Percentiles rank a stretch among this genome's conserved stretches.
Conservation (phyloP, 106 monocot genomes). For the Dendrobium huoshanense region DNA sequence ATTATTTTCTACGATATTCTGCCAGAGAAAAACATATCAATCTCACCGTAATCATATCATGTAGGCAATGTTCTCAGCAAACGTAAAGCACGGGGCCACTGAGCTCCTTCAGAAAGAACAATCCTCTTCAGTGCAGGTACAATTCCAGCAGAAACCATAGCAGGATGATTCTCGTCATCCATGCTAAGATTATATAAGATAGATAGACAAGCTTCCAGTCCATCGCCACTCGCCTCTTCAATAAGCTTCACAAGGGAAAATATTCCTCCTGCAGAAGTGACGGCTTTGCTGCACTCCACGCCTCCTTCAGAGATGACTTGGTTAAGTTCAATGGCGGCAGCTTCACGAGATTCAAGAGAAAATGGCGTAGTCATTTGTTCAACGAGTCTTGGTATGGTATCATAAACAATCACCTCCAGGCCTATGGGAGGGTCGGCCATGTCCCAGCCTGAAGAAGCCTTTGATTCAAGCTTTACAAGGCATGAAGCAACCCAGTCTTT, state of each 20-base stretch:
- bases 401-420: conserved; percentile 56
- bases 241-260: conserved; percentile 53
- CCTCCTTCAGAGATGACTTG: conserved; percentile 44
- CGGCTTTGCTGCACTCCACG: conserved; percentile 40
- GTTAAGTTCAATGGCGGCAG: conserved; percentile 50
- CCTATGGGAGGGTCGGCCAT: conserved; percentile 16
- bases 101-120: conserved; percentile 43
- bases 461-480: conserved; percentile 56
- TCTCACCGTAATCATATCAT: conserved; percentile 14
- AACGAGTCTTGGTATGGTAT: conserved; percentile 68
- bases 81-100: conserved; percentile 56
- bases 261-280: conserved; percentile 60
- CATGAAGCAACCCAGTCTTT: conserved; percentile 81
- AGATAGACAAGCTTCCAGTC: conserved; percentile 52
- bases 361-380: conserved; percentile 44
- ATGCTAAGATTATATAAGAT: conserved; percentile 64
- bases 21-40: too few relatives aligned
- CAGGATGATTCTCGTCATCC: conserved; percentile 77
- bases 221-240: conserved; percentile 29
- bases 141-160: conserved; percentile 65
- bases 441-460: not conserved
- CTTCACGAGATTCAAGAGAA: conserved; percentile 30
- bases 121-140: conserved; percentile 57
- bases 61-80: conserved; percentile 57
- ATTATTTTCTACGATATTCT: too few relatives aligned